These are phyloP conservation scores for Lathyrus aphaca DNA, from an alignment of 306 rosid species.

Conservation along the genomic window DNA sequence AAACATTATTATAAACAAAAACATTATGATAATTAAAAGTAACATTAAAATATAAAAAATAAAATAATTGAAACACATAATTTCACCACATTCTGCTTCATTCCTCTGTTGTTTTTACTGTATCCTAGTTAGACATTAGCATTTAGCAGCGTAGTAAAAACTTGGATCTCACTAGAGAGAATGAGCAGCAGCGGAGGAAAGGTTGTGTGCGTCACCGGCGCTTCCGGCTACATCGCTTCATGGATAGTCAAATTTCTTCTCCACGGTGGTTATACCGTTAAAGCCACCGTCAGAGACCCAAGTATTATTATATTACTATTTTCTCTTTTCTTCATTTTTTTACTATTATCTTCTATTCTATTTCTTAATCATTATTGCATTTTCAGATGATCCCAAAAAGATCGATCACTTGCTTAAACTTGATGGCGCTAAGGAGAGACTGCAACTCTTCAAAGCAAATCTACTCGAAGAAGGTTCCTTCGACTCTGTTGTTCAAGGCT, in stretches of 20 bases:
- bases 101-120: too few relatives aligned
- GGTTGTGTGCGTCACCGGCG: constrained; percentile 57
- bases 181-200: constrained; percentile 40
- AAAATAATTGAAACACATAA: too few relatives aligned
- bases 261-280: constrained; percentile 49
- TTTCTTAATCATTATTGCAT: not conserved
- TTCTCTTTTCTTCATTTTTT: too few relatives aligned
- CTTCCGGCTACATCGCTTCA: constrained; percentile 59
- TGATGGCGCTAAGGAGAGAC: constrained; percentile 62
- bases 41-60: too few relatives aligned
- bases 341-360: too few relatives aligned
- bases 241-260: constrained; percentile 50
- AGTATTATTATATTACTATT: not conserved
- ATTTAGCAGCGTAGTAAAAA: too few relatives aligned
- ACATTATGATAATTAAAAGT: too few relatives aligned
- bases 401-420: constrained; percentile 45
- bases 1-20: too few relatives aligned
- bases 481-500: constrained; percentile 48
- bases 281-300: constrained; percentile 52
- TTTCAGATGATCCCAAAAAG: constrained; percentile 49
- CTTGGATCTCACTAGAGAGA: too few relatives aligned
- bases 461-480: constrained; percentile 61
- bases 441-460: constrained; percentile 51
- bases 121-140: too few relatives aligned
- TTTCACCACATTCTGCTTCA: too few relatives aligned